Percentiles rank a stretch among this genome's conserved stretches.
Evolutionary conservation across 208 protist species (phyloP).

Genomic region (Trypanosoma avium): DNA sequence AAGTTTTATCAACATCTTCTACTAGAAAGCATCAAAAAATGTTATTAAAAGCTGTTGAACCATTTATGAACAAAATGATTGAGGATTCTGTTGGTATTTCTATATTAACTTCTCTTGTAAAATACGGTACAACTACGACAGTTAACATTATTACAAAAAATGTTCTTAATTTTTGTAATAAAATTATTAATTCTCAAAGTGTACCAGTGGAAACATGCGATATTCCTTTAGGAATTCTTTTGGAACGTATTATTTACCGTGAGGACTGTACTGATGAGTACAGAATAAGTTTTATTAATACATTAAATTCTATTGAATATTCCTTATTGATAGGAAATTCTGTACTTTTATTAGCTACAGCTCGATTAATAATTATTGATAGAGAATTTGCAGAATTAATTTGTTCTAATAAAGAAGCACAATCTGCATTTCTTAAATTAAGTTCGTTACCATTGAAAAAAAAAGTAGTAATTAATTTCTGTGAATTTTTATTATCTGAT

Average conservation of each 20-base stretch:
- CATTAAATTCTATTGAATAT: constrained; percentile 29
- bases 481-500: constrained; percentile 19
- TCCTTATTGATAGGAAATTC: constrained; percentile 31
- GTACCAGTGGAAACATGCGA: constrained; percentile 31
- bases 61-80: constrained; percentile 52
- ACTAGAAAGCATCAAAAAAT: constrained; percentile 67
- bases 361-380: constrained; percentile 51
- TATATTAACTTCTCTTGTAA: constrained; percentile 72
- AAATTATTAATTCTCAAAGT: constrained; percentile 40
- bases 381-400: constrained; percentile 31
- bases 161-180: constrained; percentile 29
- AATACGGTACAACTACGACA: constrained; percentile 67
- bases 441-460: constrained; percentile 8
- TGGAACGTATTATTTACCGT: constrained; percentile 77
- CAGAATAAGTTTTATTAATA: constrained; percentile 38
- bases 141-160: constrained; percentile 46
- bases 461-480: constrained; percentile 10
- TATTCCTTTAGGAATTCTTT: constrained; percentile 40
- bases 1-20: constrained; percentile 66
- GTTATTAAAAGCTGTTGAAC: constrained; percentile 52
- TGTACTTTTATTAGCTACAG: constrained; percentile 61
- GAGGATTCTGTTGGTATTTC: constrained; percentile 39
- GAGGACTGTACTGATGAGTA: constrained; percentile 57
- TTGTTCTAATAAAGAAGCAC: constrained; percentile 11
- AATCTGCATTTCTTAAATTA: constrained; percentile 13